phyloP scores from a whole-genome alignment of 2,329 filamentous ascomycete species.

The Ceratocystis variospora region DNA sequence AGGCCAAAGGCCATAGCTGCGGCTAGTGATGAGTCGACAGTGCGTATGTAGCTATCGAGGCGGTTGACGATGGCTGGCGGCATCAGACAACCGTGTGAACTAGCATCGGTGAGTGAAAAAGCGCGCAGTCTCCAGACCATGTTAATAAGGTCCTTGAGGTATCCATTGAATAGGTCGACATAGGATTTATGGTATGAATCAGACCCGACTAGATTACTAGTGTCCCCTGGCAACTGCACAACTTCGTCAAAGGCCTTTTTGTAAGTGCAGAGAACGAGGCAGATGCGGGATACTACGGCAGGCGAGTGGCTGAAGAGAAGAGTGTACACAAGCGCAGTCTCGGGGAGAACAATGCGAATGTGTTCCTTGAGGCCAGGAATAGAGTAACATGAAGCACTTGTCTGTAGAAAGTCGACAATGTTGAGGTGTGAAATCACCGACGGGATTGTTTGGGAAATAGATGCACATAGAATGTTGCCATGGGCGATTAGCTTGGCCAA shows the following conservation, averaged over 20 bases:
- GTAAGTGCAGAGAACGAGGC: conserved; percentile 54
- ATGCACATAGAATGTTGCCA: conserved; percentile 43
- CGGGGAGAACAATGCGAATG: conserved; percentile 55
- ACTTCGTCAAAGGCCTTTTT: conserved; percentile 56
- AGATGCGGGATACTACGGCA: conserved; percentile 53
- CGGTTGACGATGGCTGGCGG: conserved; percentile 32
- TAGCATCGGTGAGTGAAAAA: conserved; percentile 51
- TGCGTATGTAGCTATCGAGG: conserved; percentile 36
- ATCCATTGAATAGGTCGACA: conserved; percentile 63
- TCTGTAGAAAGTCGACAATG: conserved; percentile 58
- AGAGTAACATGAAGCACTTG: conserved; percentile 43
- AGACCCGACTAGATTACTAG: conserved; percentile 35
- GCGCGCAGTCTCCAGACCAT: conserved; percentile 65
- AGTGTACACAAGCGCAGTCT: conserved; percentile 53
- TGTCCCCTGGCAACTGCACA: background rate
- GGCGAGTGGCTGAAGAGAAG: conserved; percentile 54
- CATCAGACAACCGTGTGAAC: conserved; percentile 43
- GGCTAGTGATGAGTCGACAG: conserved; percentile 34
- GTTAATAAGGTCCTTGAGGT: conserved; percentile 78
- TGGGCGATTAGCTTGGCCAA: conserved; percentile 34
- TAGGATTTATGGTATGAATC: conserved; percentile 42
- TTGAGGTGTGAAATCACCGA: conserved; percentile 35
- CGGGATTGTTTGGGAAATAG: conserved; percentile 42
- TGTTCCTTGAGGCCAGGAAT: conserved; percentile 36
- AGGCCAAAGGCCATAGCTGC: conserved; percentile 42